phyloP scores from a whole-genome alignment of 2,329 filamentous ascomycete species.

The Botryotinia globosa region DNA sequence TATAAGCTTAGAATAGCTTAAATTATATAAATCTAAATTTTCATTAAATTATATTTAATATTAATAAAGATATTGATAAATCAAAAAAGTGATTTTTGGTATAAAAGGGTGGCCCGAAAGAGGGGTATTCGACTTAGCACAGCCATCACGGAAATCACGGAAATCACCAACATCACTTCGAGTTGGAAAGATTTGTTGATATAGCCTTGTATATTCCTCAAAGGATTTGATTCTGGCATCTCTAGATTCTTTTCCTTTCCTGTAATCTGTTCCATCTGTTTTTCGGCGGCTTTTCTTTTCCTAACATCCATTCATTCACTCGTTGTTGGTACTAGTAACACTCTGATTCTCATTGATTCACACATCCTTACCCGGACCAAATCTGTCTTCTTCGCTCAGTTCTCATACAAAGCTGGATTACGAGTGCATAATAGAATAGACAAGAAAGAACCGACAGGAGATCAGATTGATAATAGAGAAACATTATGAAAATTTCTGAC shows the following conservation, averaged over 20 bases:
- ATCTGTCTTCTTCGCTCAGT: neutral
- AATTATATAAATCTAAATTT: too few species aligned
- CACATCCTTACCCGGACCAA: neutral
- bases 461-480: neutral
- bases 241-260: neutral
- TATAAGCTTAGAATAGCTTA: too few species aligned
- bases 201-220: neutral
- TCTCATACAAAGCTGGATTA: neutral
- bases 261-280: neutral
- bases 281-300: neutral
- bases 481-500: slow-evolving; percentile 8
- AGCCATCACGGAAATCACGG: neutral
- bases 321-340: neutral
- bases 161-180: neutral
- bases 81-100: too few species aligned
- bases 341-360: neutral
- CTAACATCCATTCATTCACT: neutral
- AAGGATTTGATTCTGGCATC: neutral
- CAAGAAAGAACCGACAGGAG: neutral
- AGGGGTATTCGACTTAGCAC: too few species aligned
- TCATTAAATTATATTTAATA: too few species aligned
- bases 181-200: neutral
- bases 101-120: too few species aligned
- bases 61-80: too few species aligned
- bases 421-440: neutral